Percentiles rank a stretch among this genome's conserved stretches.
phyloP scores from a whole-genome alignment of 2,329 filamentous ascomycete genomes.

The Rutstroemia sp. region DNA sequence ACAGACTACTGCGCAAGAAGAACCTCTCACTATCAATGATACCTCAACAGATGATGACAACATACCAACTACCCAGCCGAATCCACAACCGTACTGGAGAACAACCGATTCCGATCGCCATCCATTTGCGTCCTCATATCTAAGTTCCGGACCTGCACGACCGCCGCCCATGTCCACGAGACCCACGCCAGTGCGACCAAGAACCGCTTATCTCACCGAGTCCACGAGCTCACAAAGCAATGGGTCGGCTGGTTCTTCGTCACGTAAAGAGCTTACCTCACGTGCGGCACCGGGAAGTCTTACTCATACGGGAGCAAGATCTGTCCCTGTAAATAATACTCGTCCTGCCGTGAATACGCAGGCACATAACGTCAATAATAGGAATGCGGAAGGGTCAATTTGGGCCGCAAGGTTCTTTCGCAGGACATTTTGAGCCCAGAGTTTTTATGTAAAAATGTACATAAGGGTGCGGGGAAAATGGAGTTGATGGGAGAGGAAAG shows the following conservation, averaged over 20 bases:
- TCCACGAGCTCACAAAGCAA: too few relatives aligned
- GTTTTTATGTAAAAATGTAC: background rate
- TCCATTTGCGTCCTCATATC: background rate
- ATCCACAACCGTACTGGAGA: background rate
- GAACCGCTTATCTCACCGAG: too few relatives aligned
- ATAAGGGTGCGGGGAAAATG: background rate
- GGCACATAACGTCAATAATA: conserved; percentile 9
- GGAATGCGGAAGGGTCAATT: background rate
- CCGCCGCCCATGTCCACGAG: background rate
- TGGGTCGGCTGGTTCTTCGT: too few relatives aligned
- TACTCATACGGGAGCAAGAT: background rate
- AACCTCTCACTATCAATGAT: background rate
- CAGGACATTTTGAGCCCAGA: too few relatives aligned
- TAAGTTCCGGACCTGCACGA: background rate
- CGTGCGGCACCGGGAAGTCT: too few relatives aligned
- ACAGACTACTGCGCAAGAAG: background rate
- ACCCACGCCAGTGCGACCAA: too few relatives aligned
- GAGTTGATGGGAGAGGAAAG: background rate
- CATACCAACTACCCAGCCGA: background rate
- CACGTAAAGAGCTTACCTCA: too few relatives aligned
- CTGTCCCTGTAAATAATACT: conserved; percentile 20
- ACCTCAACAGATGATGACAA: background rate
- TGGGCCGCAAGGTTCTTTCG: too few relatives aligned
- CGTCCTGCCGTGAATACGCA: conserved; percentile 14
- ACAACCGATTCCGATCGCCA: too few relatives aligned